Evolutionary conservation across 371 early-diverging fungal species (phyloP).

Genomic region (Mortierella sp.): DNA sequence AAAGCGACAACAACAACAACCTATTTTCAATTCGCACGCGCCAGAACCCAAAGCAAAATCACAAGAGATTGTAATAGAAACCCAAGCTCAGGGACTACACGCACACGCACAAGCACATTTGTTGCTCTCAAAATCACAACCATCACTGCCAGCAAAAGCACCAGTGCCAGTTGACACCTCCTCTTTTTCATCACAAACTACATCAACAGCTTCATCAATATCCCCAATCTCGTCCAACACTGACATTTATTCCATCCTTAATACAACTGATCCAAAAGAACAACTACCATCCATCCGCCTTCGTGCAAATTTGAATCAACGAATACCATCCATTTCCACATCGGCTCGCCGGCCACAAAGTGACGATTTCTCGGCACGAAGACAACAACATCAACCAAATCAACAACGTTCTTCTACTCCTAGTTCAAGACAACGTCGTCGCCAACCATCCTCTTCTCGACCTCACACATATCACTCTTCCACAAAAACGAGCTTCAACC

Average conservation of each 20-base stretch:
- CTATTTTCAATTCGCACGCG: conserved; percentile 16
- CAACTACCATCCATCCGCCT: not conserved
- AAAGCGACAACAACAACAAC: conserved; percentile 8
- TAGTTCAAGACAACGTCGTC: not conserved
- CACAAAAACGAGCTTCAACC: not conserved
- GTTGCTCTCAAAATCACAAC: conserved; percentile 1
- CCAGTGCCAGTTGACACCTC: not conserved
- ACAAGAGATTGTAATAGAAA: not conserved
- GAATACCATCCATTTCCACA: not conserved
- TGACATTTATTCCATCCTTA: not conserved
- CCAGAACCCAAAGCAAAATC: conserved; percentile 6
- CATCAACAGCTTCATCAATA: not conserved
- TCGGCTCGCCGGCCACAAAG: not conserved
- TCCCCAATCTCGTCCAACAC: conserved; percentile 6
- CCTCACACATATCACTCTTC: not conserved
- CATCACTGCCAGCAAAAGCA: not conserved
- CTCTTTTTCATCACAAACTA: not conserved
- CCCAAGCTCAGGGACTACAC: not conserved
- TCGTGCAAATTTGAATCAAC: not conserved
- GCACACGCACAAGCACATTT: not conserved
- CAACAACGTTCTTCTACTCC: not conserved
- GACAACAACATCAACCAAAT: not conserved
- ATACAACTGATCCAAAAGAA: conserved; percentile 4
- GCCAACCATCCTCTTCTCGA: conserved; percentile 7
- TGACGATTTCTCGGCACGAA: not conserved